Conservation (phyloP, 257 asterid genomes). For the Solanum ossicruentum region DNA sequence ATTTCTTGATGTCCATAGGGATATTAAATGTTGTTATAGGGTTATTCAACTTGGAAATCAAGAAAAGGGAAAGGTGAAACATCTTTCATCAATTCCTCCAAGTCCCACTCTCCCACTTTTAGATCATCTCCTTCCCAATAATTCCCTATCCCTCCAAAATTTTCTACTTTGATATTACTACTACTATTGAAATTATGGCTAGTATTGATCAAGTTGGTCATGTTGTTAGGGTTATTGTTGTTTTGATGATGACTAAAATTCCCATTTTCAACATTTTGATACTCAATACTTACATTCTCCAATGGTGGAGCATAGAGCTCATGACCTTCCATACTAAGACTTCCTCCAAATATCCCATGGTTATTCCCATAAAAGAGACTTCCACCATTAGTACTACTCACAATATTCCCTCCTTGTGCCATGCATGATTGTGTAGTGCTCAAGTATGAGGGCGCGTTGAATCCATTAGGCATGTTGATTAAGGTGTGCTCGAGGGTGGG, state of each 20-base stretch:
- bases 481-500: conserved; percentile 14
- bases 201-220: not conserved
- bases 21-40: not conserved
- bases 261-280: conserved; percentile 4
- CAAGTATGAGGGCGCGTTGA: conserved; percentile 13
- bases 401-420: not conserved
- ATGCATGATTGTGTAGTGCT: conserved; percentile 16
- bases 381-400: not conserved
- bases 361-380: not conserved
- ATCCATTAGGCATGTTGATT: not conserved
- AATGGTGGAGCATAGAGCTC: conserved; percentile 18
- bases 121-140: conserved; percentile 36
- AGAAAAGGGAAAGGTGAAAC: conserved; percentile 39
- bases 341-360: conserved; percentile 18
- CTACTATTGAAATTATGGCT: not conserved
- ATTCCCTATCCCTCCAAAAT: conserved; percentile 28
- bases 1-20: not conserved
- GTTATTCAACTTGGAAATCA: conserved; percentile 29
- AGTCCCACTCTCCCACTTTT: conserved; percentile 45
- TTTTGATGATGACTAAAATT: not conserved
- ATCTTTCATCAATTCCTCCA: conserved; percentile 59
- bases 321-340: conserved; percentile 10
- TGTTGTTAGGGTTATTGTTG: not conserved
- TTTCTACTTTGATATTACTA: conserved; percentile 18
- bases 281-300: conserved; percentile 5